Evolutionary conservation across 1,284 basidiomycete species (phyloP).

Genomic region (Melanopsichium pennsylvanicum): DNA sequence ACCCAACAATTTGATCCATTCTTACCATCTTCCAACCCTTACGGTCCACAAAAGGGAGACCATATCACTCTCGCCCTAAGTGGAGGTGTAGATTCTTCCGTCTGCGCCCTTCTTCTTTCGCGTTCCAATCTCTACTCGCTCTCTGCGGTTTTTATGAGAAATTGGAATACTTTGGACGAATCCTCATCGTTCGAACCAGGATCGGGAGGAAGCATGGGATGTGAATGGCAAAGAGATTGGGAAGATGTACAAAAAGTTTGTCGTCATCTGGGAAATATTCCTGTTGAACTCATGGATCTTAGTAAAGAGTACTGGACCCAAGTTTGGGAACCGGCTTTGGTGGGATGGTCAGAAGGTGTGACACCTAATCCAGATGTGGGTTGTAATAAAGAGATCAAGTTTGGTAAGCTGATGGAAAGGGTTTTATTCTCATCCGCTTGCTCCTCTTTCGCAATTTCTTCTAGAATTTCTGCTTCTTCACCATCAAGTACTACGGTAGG

Average conservation of each 20-base stretch:
- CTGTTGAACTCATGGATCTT: slow-evolving; percentile 65
- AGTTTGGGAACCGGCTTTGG: slow-evolving; percentile 60
- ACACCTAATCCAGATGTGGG: slow-evolving; percentile 90
- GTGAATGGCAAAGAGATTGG: slow-evolving; percentile 96
- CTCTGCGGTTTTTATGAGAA: slow-evolving; percentile 89
- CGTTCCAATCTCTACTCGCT: slow-evolving; percentile 71
- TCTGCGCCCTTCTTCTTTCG: slow-evolving; percentile 54
- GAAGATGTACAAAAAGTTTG: slow-evolving; percentile 85
- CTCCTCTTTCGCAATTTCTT: neutral
- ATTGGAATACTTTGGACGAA: slow-evolving; percentile 77
- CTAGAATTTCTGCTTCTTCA: slow-evolving; percentile 4
- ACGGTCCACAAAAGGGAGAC: slow-evolving; percentile 65
- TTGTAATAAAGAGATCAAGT: slow-evolving; percentile 94
- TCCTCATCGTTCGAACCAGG: slow-evolving; percentile 69
- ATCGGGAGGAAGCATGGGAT: slow-evolving; percentile 70
- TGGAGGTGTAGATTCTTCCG: slow-evolving; percentile 89
- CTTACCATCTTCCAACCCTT: no score
- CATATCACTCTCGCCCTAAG: slow-evolving; percentile 87
- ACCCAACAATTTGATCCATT: no score
- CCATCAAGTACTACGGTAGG: neutral
- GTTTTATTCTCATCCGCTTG: slow-evolving; percentile 1
- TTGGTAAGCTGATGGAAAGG: slow-evolving; percentile 79
- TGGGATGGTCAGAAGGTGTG: slow-evolving; percentile 65
- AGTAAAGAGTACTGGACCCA: slow-evolving; percentile 58
- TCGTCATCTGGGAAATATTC: slow-evolving; percentile 73